phyloP scores from a whole-genome alignment of 306 rosid genomes.

The Sicyos edulis region DNA sequence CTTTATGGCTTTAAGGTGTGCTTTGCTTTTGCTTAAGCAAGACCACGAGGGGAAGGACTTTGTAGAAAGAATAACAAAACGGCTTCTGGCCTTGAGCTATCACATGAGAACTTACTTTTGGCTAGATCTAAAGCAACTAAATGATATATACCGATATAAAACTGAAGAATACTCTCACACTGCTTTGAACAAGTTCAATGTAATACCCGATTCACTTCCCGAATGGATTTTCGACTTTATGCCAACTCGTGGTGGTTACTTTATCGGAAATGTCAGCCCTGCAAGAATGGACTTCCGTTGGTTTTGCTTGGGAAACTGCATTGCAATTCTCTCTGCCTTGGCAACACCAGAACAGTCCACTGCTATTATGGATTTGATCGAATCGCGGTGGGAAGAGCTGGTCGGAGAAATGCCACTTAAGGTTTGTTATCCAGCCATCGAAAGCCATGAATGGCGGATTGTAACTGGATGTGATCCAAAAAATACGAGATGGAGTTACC shows the following conservation, averaged over 20 bases:
- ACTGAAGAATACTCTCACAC: slow-evolving; percentile 94
- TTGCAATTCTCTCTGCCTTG: slow-evolving; percentile 77
- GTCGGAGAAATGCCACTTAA: slow-evolving; percentile 82
- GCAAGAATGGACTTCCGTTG: slow-evolving; percentile 94
- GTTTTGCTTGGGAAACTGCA: slow-evolving; percentile 81
- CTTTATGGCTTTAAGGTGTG: slow-evolving; percentile 93
- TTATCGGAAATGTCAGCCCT: slow-evolving; percentile 78
- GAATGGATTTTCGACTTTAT: slow-evolving; percentile 86
- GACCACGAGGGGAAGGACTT: slow-evolving; percentile 78
- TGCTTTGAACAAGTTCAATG: slow-evolving; percentile 87
- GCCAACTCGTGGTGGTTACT: slow-evolving; percentile 80
- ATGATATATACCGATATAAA: slow-evolving; percentile 76
- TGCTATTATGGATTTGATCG: slow-evolving; percentile 91
- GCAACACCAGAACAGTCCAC: slow-evolving; percentile 80
- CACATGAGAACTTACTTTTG: slow-evolving; percentile 86
- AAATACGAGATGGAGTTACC: slow-evolving; percentile 91
- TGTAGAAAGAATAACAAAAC: slow-evolving; percentile 53
- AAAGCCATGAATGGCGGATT: slow-evolving; percentile 65
- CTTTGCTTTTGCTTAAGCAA: slow-evolving; percentile 70
- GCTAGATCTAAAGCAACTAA: slow-evolving; percentile 82
- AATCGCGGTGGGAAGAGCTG: slow-evolving; percentile 76
- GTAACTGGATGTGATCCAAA: slow-evolving; percentile 78
- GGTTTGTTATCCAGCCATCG: slow-evolving; percentile 85
- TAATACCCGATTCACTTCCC: slow-evolving; percentile 84
- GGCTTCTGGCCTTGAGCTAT: slow-evolving; percentile 74